Percentiles rank a stretch among this genome's conserved stretches.
phyloP scores from a whole-genome alignment of 805 yeast species.

The Schwanniomyces vanrijiae region DNA sequence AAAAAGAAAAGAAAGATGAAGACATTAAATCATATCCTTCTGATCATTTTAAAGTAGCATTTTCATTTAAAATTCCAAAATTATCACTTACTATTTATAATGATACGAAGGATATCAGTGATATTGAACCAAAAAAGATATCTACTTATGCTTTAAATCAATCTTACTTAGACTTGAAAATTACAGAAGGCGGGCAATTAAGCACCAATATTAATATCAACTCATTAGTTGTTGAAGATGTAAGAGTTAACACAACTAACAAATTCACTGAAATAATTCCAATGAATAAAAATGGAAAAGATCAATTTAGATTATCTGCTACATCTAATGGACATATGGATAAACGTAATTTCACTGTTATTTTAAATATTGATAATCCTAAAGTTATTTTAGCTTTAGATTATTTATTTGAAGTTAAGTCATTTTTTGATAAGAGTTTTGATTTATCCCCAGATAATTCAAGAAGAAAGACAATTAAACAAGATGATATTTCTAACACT shows the following conservation, averaged over 20 bases:
- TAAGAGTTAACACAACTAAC: slow-evolving; percentile 60
- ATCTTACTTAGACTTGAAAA: slow-evolving; percentile 48
- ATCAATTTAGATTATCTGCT: slow-evolving; percentile 68
- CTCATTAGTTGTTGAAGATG: slow-evolving; percentile 78
- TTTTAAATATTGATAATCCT: slow-evolving; percentile 77
- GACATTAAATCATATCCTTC: slow-evolving; percentile 13
- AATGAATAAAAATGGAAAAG: slow-evolving; percentile 53
- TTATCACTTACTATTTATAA: slow-evolving; percentile 63
- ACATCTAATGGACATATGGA: slow-evolving; percentile 40
- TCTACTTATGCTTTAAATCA: slow-evolving; percentile 53
- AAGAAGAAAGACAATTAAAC: slow-evolving; percentile 3
- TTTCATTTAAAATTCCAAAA: slow-evolving; percentile 60
- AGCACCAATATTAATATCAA: slow-evolving; percentile 62
- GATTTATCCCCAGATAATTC: slow-evolving; percentile 13
- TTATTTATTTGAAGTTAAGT: slow-evolving; percentile 73
- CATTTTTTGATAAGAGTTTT: slow-evolving; percentile 56
- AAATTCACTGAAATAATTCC: slow-evolving; percentile 83
- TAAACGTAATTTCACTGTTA: slow-evolving; percentile 43
- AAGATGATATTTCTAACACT: slow-evolving; percentile 12
- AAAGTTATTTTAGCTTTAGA: slow-evolving; percentile 81
- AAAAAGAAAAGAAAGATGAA: not conserved
- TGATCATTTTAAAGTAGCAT: slow-evolving; percentile 39
- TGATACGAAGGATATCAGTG: slow-evolving; percentile 38
- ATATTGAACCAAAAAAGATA: slow-evolving; percentile 35
- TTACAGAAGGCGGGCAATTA: slow-evolving; percentile 55